Percentiles rank a stretch among this genome's conserved stretches.
phyloP scores from a whole-genome alignment of 768 basidiomycete species.

The Strobilomyces echinocephalus region DNA sequence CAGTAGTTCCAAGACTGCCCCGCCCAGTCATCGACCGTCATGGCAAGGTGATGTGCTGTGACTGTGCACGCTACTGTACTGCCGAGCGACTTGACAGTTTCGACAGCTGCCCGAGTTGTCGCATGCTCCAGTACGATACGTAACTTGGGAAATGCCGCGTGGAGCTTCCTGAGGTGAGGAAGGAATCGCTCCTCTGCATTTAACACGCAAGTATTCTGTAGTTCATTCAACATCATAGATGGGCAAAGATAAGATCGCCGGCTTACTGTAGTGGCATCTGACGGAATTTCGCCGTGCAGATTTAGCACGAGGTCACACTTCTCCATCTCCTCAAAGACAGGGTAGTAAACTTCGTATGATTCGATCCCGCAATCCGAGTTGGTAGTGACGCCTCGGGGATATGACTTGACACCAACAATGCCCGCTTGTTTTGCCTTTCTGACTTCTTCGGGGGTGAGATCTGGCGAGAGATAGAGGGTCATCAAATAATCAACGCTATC shows the following conservation, averaged over 20 bases:
- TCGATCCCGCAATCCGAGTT: conserved; percentile 96
- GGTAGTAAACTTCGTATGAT: conserved; percentile 90
- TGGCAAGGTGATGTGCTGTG: conserved; percentile 90
- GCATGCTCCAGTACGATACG: conserved; percentile 97
- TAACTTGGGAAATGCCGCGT: conserved; percentile 78
- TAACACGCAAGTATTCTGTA: conserved; percentile 82
- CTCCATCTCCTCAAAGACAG: conserved; percentile 91
- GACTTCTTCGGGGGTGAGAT: conserved; percentile 87
- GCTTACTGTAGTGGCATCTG: conserved; percentile 59
- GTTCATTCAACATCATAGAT: background rate
- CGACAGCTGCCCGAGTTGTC: conserved; percentile 87
- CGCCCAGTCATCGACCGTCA: conserved; percentile 96
- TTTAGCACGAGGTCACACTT: conserved; percentile 92
- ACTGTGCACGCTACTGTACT: conserved; percentile 92
- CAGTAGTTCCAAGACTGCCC: conserved; percentile 95
- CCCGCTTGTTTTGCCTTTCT: conserved; percentile 82
- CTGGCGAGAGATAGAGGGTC: conserved; percentile 92
- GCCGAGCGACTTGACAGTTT: conserved; percentile 73
- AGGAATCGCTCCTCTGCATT: conserved; percentile 92
- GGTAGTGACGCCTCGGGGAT: conserved; percentile 95
- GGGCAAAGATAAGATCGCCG: background rate
- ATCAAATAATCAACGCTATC: conserved; percentile 83
- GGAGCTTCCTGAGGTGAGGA: conserved; percentile 78
- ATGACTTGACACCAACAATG: conserved; percentile 89
- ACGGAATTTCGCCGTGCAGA: conserved; percentile 95